Evolutionary conservation across 306 rosid genomes (phyloP).

Genomic region (Trichosanthes truncata): DNA sequence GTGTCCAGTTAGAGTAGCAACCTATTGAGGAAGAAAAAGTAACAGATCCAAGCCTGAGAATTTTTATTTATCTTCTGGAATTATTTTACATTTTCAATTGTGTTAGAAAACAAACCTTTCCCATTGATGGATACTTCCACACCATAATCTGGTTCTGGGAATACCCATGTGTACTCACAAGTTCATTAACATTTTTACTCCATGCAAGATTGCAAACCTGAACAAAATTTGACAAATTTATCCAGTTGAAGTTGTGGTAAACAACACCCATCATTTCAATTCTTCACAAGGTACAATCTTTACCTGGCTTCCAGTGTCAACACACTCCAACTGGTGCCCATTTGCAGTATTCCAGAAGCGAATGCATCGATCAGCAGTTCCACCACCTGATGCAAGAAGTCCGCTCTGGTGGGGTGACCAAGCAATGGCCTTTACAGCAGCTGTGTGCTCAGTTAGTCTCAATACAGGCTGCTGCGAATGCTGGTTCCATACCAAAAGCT

Average conservation of each 20-base stretch:
- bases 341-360: slow-evolving; percentile 99
- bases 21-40: slow-evolving; percentile 26
- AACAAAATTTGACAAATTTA: not conserved
- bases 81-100: not conserved
- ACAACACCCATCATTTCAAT: not conserved
- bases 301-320: slow-evolving; percentile 99
- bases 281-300: not conserved
- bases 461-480: slow-evolving; percentile 80
- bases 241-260: not conserved
- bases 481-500: slow-evolving; percentile 97
- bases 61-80: not conserved
- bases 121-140: slow-evolving; percentile 94
- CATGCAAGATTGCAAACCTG: slow-evolving; percentile 97
- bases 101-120: slow-evolving; percentile 34
- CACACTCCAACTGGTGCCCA: slow-evolving; percentile 69
- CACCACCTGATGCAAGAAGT: slow-evolving; percentile 97
- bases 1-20: slow-evolving; percentile 94
- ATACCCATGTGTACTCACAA: slow-evolving; percentile 96
- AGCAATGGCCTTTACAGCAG: slow-evolving; percentile 96
- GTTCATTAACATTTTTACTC: slow-evolving; percentile 95
- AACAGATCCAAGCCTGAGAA: not conserved
- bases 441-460: slow-evolving; percentile 87
- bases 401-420: slow-evolving; percentile 98
- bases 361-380: slow-evolving; percentile 94
- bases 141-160: slow-evolving; percentile 98